Evolutionary conservation across 2,329 filamentous ascomycete genomes (phyloP), one percentile per base, ranked within the genome.

Genomic region (Scolecobasidium constrictum): DNA sequence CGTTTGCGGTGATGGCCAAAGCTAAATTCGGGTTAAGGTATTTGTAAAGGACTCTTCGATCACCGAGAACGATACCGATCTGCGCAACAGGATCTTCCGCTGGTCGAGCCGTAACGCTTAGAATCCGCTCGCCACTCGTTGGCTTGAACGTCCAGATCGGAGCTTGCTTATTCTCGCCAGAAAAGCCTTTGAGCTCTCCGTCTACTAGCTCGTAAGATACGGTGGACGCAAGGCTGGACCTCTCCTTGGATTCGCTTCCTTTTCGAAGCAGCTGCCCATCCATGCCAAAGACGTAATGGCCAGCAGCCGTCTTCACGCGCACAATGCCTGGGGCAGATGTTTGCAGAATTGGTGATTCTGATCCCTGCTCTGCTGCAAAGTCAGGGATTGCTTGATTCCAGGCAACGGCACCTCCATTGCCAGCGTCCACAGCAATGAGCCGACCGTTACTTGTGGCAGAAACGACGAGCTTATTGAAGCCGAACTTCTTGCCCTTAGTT

Each of bases 31-130:
- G 78, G 64, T 93, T 94, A 33, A 98, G 67, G 58, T 96, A 96
- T 65, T 98, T 98, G 76, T 98, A 98, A 49, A 90, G 75, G 38
- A 98, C 92, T n/a, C 80, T 81, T 35, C 92, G 78, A 55, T 98
- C 83, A 19, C 87, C 88, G 17, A 98, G 75, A 2, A 96, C 92
- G 46, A 86, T 86, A 7, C 92, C 92, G 52, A 98, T 94, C 1
- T 92, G 96, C 3, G 92, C 90, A 38, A 96, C 80, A 0, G 86
- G 86, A 52, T 98, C 88, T 49, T 90, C 82, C 2, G 73, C 57
- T 7, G 86, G 79, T 38, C 81, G 75, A 15, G 79, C 72, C 2
- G 79, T 80, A 31, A 92, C 70, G 35, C 73, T 67, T 5, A 81
- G 67, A 42, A 96, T 77, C 46, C 69, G 77, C 57, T 93, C 76